phyloP scores from a whole-genome alignment of 1,284 basidiomycete species.

The Irpex sp. region DNA sequence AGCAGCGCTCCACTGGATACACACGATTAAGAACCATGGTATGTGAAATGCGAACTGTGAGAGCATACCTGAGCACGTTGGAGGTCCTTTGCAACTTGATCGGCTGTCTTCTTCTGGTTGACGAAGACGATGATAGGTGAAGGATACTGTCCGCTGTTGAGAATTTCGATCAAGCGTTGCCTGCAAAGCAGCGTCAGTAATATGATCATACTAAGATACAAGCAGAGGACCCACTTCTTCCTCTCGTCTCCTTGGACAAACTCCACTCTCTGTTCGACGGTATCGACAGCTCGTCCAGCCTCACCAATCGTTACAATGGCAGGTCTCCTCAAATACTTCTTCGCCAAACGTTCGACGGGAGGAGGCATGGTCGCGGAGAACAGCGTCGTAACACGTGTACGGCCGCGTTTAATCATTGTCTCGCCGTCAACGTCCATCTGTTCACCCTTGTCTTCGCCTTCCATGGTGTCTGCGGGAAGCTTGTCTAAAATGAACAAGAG shows the following conservation, averaged over 20 bases:
- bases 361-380: slow-evolving; percentile 99
- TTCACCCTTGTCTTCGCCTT: slow-evolving; percentile 70
- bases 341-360: slow-evolving; percentile 89
- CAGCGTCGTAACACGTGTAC: slow-evolving; percentile 85
- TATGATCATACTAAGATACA: not conserved
- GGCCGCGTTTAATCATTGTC: slow-evolving; percentile 65
- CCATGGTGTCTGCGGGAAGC: slow-evolving; percentile 82
- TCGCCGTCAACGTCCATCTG: slow-evolving; percentile 68
- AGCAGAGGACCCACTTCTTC: slow-evolving; percentile 67
- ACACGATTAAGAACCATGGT: slow-evolving; percentile 9
- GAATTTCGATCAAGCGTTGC: slow-evolving; percentile 82
- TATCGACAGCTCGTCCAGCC: slow-evolving; percentile 95
- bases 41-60: slow-evolving; percentile 1
- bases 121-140: slow-evolving; percentile 98
- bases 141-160: slow-evolving; percentile 78
- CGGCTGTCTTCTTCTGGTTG: slow-evolving; percentile 98
- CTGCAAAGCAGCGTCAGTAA: slow-evolving; percentile 35
- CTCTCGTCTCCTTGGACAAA: slow-evolving; percentile 92
- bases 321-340: slow-evolving; percentile 90
- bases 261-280: slow-evolving; percentile 95
- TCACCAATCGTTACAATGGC: slow-evolving; percentile 98
- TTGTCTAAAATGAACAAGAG: slow-evolving; percentile 94
- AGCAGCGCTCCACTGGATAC: slow-evolving; percentile 72
- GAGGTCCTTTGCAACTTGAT: slow-evolving; percentile 92
- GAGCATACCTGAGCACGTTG: slow-evolving; percentile 72